These are phyloP conservation scores for Penicillium sclerotiorum DNA, from an alignment of 2,329 filamentous ascomycete genomes.

Conservation along the genomic window DNA sequence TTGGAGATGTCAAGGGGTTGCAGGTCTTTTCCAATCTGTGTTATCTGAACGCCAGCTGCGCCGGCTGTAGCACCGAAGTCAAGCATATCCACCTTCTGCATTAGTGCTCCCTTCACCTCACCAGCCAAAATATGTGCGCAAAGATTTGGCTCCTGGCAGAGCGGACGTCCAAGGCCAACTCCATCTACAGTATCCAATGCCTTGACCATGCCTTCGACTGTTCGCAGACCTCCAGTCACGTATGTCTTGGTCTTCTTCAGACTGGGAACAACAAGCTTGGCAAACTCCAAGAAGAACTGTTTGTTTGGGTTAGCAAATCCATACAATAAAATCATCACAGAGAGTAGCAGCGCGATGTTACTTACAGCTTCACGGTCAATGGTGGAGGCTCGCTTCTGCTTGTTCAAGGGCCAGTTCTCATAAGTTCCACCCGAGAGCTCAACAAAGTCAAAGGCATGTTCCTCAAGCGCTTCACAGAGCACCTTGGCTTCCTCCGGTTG, in stretches of 20 bases:
- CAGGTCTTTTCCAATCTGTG: slow-evolving; percentile 56
- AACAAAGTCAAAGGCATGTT: slow-evolving; percentile 49
- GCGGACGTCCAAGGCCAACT: slow-evolving; percentile 56
- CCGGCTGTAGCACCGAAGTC: slow-evolving; percentile 55
- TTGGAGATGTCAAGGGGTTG: slow-evolving; percentile 56
- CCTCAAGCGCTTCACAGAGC: slow-evolving; percentile 41
- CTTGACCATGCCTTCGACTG: slow-evolving; percentile 11
- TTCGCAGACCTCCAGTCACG: slow-evolving; percentile 11
- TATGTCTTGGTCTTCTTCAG: slow-evolving; percentile 49
- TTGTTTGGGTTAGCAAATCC: neutral
- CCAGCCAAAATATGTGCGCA: slow-evolving; percentile 32
- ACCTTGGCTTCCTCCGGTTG: slow-evolving; percentile 53
- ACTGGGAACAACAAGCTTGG: slow-evolving; percentile 54
- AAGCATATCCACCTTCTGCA: slow-evolving; percentile 52
- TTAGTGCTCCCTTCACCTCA: slow-evolving; percentile 52
- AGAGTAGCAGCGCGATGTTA: too few species aligned
- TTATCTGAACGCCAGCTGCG: slow-evolving; percentile 54
- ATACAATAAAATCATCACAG: neutral
- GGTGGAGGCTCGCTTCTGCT: slow-evolving; percentile 57
- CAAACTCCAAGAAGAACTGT: slow-evolving; percentile 62
- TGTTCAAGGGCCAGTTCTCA: slow-evolving; percentile 53
- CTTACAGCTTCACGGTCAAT: slow-evolving; percentile 54
- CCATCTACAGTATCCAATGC: slow-evolving; percentile 12
- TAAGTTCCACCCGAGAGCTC: slow-evolving; percentile 65
- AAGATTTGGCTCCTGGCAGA: slow-evolving; percentile 53